These are phyloP conservation scores for Plasmodium coatneyi DNA, from an alignment of 169 alveolate genomes.

Conservation along the genomic window DNA sequence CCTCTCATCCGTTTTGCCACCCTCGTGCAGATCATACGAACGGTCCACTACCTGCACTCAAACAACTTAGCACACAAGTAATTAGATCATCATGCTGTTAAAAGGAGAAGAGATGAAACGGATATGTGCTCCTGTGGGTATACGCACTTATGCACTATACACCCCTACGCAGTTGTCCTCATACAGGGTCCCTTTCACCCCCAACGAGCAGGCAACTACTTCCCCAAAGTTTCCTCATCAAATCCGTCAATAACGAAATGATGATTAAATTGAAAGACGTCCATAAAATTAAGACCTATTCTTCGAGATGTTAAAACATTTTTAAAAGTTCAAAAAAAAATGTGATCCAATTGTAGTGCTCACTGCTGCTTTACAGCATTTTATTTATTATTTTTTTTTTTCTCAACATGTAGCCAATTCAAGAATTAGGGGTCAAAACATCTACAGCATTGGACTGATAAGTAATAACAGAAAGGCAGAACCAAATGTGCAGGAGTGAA, in stretches of 20 bases:
- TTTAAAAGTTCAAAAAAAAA: background rate
- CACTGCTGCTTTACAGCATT: background rate
- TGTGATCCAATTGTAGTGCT: background rate
- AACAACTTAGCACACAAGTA: slow-evolving; percentile 57
- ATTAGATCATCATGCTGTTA: background rate
- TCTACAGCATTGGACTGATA: slow-evolving; percentile 54
- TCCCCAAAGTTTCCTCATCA: slow-evolving; percentile 58
- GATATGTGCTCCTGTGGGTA: background rate
- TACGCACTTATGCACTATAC: background rate
- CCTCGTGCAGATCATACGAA: slow-evolving; percentile 29
- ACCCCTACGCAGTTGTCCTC: background rate
- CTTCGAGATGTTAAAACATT: slow-evolving; percentile 16
- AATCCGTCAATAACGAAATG: slow-evolving; percentile 32
- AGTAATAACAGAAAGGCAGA: slow-evolving; percentile 19
- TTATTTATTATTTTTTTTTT: slow-evolving; percentile 1
- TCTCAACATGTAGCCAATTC: slow-evolving; percentile 10
- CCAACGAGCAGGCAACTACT: slow-evolving; percentile 11
- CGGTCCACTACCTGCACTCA: slow-evolving; percentile 53
- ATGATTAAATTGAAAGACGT: slow-evolving; percentile 57
- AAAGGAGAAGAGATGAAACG: background rate
- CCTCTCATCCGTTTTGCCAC: background rate
- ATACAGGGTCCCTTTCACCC: background rate
- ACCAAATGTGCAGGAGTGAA: background rate
- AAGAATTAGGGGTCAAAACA: slow-evolving; percentile 24
- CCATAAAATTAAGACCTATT: slow-evolving; percentile 2